phyloP scores from a whole-genome alignment of 2,329 filamentous ascomycete species.

The Hypoxylon sp. region DNA sequence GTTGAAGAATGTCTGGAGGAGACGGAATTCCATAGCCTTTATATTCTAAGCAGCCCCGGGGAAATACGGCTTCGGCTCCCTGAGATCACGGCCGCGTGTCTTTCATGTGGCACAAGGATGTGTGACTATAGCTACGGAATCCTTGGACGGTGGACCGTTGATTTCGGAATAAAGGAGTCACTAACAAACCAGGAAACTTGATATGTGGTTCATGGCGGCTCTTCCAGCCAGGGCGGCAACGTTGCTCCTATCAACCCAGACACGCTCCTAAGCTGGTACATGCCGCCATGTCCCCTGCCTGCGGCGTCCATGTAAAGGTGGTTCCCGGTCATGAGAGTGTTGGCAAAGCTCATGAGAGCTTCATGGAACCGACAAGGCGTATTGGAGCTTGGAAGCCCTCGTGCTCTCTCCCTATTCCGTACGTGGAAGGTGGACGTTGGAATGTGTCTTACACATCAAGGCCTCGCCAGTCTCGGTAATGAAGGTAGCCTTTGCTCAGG shows the following conservation, averaged over 20 bases:
- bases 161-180: constrained; percentile 32
- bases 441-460: constrained; percentile 47
- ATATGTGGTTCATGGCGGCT: constrained; percentile 32
- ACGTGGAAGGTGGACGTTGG: constrained; percentile 51
- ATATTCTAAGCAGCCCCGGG: constrained; percentile 28
- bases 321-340: constrained; percentile 34
- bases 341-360: constrained; percentile 44
- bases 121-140: constrained; percentile 31
- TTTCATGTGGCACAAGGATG: constrained; percentile 47
- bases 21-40: constrained; percentile 31
- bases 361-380: constrained; percentile 28
- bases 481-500: constrained; percentile 47
- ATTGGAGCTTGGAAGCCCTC: constrained; percentile 39
- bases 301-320: constrained; percentile 34
- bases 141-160: constrained; percentile 30
- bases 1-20: constrained; percentile 20
- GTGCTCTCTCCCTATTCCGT: constrained; percentile 48
- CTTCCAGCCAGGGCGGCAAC: constrained; percentile 48
- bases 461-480: constrained; percentile 46
- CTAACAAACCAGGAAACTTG: constrained; percentile 24
- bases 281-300: constrained; percentile 31
- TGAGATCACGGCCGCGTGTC: constrained; percentile 23
- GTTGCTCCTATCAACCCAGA: constrained; percentile 47
- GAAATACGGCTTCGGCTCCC: constrained; percentile 27
- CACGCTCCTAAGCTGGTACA: constrained; percentile 31